A percentile compares a stretch with the other conserved stretches of the same genome.
Evolutionary conservation across 1,139 yeast species (phyloP).

Genomic region (Pichia cactophila): DNA sequence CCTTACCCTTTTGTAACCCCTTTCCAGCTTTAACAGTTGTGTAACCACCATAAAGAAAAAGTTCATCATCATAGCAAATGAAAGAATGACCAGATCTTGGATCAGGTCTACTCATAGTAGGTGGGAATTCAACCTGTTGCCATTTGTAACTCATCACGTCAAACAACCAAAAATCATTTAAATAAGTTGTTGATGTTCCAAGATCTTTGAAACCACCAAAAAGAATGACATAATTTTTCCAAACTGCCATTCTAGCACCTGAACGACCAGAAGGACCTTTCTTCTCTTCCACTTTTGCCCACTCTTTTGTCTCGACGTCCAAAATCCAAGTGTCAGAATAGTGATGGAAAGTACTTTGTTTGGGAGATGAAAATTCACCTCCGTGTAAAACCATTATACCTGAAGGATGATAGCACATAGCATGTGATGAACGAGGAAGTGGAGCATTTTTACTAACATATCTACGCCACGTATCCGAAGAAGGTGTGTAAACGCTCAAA

Average conservation of each 20-base stretch:
- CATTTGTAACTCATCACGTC: slow-evolving; percentile 86
- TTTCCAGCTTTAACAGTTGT: slow-evolving; percentile 87
- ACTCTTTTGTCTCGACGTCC: slow-evolving; percentile 76
- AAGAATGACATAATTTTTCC: slow-evolving; percentile 83
- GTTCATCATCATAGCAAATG: slow-evolving; percentile 72
- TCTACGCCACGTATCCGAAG: slow-evolving; percentile 75
- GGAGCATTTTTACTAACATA: slow-evolving; percentile 81
- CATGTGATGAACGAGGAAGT: slow-evolving; percentile 87
- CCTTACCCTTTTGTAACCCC: slow-evolving; percentile 87
- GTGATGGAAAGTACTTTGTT: slow-evolving; percentile 92
- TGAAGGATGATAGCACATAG: slow-evolving; percentile 89
- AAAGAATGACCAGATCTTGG: slow-evolving; percentile 92
- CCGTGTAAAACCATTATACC: slow-evolving; percentile 85
- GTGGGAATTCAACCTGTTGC: slow-evolving; percentile 84
- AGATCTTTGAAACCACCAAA: slow-evolving; percentile 93
- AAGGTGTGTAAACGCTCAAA: slow-evolving; percentile 62
- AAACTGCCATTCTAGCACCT: slow-evolving; percentile 82
- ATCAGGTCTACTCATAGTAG: slow-evolving; percentile 75
- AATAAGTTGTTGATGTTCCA: slow-evolving; percentile 74
- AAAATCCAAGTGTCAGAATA: slow-evolving; percentile 94
- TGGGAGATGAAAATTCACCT: slow-evolving; percentile 95
- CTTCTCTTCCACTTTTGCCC: slow-evolving; percentile 71
- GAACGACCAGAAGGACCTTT: slow-evolving; percentile 84
- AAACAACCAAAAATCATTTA: slow-evolving; percentile 86
- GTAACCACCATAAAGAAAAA: slow-evolving; percentile 86